Percentiles rank a stretch among this genome's conserved stretches.
These are phyloP conservation scores for Beta corolliflora DNA, from an alignment of 179 eudicot species.

Conservation along the genomic window DNA sequence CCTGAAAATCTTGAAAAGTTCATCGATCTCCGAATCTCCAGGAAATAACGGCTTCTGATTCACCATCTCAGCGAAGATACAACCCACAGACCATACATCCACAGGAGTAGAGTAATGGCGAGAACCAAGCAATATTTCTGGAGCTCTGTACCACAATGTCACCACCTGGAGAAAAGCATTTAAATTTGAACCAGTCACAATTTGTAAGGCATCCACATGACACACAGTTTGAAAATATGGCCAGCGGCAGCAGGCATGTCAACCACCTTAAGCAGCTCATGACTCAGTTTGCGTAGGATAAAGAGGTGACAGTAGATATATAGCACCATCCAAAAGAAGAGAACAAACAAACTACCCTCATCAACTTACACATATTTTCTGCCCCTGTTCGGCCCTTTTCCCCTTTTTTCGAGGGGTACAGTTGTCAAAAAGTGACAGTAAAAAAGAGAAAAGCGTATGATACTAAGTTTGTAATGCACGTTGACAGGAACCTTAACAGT, in stretches of 20 bases:
- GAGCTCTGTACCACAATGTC: constrained; percentile 60
- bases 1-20: constrained; percentile 95
- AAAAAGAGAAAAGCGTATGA: not conserved
- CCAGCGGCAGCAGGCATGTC: constrained; percentile 10
- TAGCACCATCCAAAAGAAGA: not conserved
- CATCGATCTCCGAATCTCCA: constrained; percentile 96
- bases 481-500: not conserved
- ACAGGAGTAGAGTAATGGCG: constrained; percentile 56
- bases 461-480: constrained; percentile 1
- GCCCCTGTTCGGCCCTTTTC: not conserved
- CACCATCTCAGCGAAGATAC: constrained; percentile 87
- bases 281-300: not conserved
- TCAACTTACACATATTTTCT: not conserved
- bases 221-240: not conserved
- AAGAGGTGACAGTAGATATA: not conserved
- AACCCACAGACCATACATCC: constrained; percentile 57
- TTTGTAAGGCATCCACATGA: not conserved
- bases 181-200: constrained; percentile 9
- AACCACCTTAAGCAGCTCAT: not conserved
- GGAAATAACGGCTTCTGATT: constrained; percentile 88
- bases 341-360: not conserved
- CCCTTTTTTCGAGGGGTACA: not conserved
- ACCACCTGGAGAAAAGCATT: constrained; percentile 40
- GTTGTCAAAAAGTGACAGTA: not conserved
- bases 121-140: constrained; percentile 54